Conservation (phyloP, 2,329 filamentous ascomycete genomes). For the Escovopsis weberi region DNA sequence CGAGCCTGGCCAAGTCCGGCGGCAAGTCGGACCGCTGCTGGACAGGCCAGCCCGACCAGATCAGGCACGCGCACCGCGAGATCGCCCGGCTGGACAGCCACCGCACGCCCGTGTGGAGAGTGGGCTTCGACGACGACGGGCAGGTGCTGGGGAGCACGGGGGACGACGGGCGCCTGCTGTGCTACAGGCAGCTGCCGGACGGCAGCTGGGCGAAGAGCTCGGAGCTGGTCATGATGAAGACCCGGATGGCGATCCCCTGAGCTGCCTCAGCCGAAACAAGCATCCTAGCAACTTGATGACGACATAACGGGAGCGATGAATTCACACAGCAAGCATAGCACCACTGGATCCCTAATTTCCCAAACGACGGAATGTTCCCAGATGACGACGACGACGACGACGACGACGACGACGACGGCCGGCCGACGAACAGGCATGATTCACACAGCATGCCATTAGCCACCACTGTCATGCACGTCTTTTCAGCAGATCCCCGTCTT, state of each 20-base stretch:
- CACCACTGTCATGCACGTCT: no score
- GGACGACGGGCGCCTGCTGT: constrained; percentile 55
- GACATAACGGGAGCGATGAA: no score
- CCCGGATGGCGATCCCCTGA: constrained; percentile 34
- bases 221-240: constrained; percentile 43
- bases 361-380: no score
- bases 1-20: constrained; percentile 36
- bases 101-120: constrained; percentile 59
- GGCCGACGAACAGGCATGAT: no score
- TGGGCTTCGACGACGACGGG: constrained; percentile 55
- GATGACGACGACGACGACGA: no score
- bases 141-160: constrained; percentile 63
- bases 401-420: no score
- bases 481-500: no score
- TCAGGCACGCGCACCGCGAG: constrained; percentile 48
- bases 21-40: constrained; percentile 33
- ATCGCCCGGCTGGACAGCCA: constrained; percentile 53
- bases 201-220: constrained; percentile 46
- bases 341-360: no score
- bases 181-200: constrained; percentile 45
- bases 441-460: no score
- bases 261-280: no score
- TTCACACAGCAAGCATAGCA: no score
- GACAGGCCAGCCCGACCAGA: constrained; percentile 47
- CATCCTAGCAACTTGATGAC: no score